These are phyloP conservation scores for Salvia hispanica DNA, from an alignment of 257 asterid genomes.

Conservation along the genomic window DNA sequence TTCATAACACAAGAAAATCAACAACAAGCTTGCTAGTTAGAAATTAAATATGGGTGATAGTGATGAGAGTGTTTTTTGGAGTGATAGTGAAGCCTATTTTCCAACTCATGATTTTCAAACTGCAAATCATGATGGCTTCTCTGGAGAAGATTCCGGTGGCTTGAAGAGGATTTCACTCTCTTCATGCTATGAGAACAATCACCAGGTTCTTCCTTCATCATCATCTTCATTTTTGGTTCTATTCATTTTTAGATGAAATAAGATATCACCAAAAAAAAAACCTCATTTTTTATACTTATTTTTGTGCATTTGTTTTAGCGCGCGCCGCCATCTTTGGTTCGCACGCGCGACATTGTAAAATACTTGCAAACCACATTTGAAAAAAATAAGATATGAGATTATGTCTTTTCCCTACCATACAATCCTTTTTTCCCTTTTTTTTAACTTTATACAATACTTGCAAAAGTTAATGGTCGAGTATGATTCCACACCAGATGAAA, in stretches of 20 bases:
- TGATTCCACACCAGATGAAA: not conserved
- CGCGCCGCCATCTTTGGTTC: not conserved
- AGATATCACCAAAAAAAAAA: no score
- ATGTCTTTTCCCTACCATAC: not conserved
- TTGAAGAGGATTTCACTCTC: conserved; percentile 34
- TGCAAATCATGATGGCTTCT: not conserved
- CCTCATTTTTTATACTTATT: not conserved
- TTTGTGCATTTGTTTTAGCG: not conserved
- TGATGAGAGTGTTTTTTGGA: conserved; percentile 24
- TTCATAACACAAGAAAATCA: no score
- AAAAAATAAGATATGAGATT: no score
- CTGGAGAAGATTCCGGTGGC: conserved; percentile 8
- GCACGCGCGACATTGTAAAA: no score
- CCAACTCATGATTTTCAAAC: conserved; percentile 3
- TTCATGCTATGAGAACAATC: not conserved
- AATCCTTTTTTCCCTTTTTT: not conserved
- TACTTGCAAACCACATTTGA: no score
- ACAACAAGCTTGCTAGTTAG: no score
- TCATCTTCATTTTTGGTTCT: no score
- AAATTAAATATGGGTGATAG: conserved; percentile 29
- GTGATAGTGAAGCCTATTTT: conserved; percentile 19
- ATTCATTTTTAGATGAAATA: not conserved
- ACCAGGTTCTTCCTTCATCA: conserved; percentile 30
- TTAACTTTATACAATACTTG: not conserved
- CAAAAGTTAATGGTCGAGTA: not conserved